Percentiles rank a stretch among this genome's conserved stretches.
These are phyloP conservation scores for Trametes cinnabarina DNA, from an alignment of 768 basidiomycete genomes.

Conservation along the genomic window DNA sequence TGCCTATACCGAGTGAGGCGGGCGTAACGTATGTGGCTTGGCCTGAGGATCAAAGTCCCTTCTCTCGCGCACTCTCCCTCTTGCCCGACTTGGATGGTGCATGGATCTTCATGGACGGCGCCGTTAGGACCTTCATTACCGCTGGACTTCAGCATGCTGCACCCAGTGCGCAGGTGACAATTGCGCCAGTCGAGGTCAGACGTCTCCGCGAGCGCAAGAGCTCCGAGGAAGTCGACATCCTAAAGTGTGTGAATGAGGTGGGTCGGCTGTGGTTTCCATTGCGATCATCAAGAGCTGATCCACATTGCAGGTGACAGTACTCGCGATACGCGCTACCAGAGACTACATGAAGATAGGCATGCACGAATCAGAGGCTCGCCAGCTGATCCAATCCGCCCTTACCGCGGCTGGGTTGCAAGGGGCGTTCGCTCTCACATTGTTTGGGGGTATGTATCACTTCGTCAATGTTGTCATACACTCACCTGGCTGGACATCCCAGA, in stretches of 20 bases:
- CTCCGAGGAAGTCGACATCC: slow-evolving; percentile 59
- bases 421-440: slow-evolving; percentile 65
- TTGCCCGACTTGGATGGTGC: slow-evolving; percentile 29
- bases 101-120: slow-evolving; percentile 59
- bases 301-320: slow-evolving; percentile 60
- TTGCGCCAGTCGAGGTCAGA: slow-evolving; percentile 54
- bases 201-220: slow-evolving; percentile 75
- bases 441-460: slow-evolving; percentile 77
- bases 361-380: slow-evolving; percentile 65
- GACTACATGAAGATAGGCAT: slow-evolving; percentile 66
- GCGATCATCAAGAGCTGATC: not conserved
- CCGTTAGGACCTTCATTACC: slow-evolving; percentile 59
- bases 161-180: slow-evolving; percentile 38
- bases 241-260: slow-evolving; percentile 82
- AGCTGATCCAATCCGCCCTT: slow-evolving; percentile 58
- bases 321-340: slow-evolving; percentile 68
- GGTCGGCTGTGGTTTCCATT: not conserved
- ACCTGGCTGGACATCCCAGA: too few species aligned
- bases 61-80: slow-evolving; percentile 42
- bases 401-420: slow-evolving; percentile 54
- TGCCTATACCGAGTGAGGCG: slow-evolving; percentile 50
- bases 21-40: slow-evolving; percentile 49
- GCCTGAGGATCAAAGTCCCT: slow-evolving; percentile 71
- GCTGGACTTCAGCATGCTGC: slow-evolving; percentile 56
- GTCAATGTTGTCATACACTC: too few species aligned